Evolutionary conservation across 768 basidiomycete species (phyloP).

Genomic region (Xerocomus brunneocitrinus): DNA sequence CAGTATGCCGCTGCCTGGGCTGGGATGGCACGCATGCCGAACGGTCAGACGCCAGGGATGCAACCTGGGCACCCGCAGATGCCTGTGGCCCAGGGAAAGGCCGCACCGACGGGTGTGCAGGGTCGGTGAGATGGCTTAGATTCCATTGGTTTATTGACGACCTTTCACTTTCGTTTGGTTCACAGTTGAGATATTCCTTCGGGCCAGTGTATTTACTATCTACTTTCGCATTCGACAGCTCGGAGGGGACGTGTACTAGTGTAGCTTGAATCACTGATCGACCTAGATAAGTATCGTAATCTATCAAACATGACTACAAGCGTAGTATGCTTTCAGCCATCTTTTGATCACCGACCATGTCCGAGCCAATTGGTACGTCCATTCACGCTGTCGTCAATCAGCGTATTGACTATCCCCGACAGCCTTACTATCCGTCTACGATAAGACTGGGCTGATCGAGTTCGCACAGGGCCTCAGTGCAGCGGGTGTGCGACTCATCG

Average conservation of each 20-base stretch:
- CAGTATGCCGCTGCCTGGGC: constrained; percentile 25
- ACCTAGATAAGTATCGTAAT: constrained; percentile 13
- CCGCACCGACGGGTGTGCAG: constrained; percentile 30
- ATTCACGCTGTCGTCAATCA: background rate
- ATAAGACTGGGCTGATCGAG: constrained; percentile 86
- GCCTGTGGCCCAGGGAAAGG: constrained; percentile 30
- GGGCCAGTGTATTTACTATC: constrained; percentile 11
- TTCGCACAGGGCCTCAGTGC: constrained; percentile 80
- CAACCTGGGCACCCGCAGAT: constrained; percentile 30
- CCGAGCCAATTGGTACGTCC: constrained; percentile 27
- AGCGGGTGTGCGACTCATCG: constrained; percentile 82
- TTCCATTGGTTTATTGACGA: constrained; percentile 4
- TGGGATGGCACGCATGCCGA: constrained; percentile 19
- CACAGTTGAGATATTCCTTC: constrained; percentile 6
- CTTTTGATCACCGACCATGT: constrained; percentile 20
- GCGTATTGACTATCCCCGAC: constrained; percentile 6
- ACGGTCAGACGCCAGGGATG: constrained; percentile 27
- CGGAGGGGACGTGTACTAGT: constrained; percentile 1
- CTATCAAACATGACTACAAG: background rate
- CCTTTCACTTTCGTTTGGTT: constrained; percentile 1
- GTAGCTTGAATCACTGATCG: constrained; percentile 8
- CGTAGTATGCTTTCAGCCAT: background rate
- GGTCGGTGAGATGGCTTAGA: constrained; percentile 27
- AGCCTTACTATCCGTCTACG: constrained; percentile 95
- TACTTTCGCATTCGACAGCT: background rate